Percentiles rank a stretch among this genome's conserved stretches.
These are phyloP conservation scores for Backusella circina DNA, from an alignment of 192 early-diverging fungal species.

Conservation along the genomic window DNA sequence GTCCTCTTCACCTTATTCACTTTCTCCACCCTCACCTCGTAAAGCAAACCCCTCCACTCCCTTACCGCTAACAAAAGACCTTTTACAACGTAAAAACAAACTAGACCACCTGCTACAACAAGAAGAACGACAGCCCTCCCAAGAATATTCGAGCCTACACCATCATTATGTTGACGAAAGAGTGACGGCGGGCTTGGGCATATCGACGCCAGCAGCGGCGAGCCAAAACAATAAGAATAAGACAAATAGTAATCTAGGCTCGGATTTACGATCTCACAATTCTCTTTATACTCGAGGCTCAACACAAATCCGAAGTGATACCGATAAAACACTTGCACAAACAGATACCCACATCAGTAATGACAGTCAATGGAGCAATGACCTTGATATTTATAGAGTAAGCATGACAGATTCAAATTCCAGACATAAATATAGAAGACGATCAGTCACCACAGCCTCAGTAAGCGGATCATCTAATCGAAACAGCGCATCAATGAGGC, in stretches of 20 bases:
- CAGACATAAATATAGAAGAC: neutral
- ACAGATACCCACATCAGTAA: neutral
- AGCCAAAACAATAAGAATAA: neutral
- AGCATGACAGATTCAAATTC: neutral
- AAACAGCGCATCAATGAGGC: conserved; percentile 11
- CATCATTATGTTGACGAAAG: conserved; percentile 12
- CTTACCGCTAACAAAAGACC: conserved; percentile 30
- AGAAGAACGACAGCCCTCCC: neutral
- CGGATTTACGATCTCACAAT: neutral
- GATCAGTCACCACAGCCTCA: neutral
- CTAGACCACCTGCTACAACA: conserved; percentile 20
- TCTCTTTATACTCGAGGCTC: neutral
- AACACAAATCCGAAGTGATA: neutral
- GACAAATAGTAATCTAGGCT: neutral
- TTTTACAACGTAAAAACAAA: conserved; percentile 25
- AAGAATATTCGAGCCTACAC: neutral
- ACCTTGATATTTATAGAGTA: neutral
- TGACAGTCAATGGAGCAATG: conserved; percentile 7
- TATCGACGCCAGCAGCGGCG: neutral
- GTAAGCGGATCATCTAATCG: conserved; percentile 10
- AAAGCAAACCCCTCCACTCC: neutral
- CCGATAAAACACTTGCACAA: neutral
- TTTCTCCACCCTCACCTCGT: neutral
- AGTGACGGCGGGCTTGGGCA: conserved; percentile 17
- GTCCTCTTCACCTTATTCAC: neutral